These are phyloP conservation scores for Rhypophila decipiens DNA, from an alignment of 495 filamentous ascomycete species.

Conservation along the genomic window DNA sequence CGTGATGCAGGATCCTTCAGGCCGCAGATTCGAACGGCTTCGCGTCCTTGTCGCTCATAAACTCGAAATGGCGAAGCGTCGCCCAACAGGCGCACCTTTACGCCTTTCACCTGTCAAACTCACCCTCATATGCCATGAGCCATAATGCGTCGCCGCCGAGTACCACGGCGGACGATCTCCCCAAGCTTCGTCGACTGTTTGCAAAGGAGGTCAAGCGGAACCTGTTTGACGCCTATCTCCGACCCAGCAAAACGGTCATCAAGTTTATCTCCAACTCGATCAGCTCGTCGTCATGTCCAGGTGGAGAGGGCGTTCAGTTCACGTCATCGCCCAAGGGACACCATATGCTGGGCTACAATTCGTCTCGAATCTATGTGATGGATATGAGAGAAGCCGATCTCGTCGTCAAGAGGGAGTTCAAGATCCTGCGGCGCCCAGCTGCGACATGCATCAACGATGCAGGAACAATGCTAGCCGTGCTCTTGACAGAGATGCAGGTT, in stretches of 20 bases:
- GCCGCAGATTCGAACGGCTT: constrained; percentile 70
- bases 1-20: constrained; percentile 61
- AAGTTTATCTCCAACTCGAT: constrained; percentile 78
- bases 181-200: constrained; percentile 59
- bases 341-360: constrained; percentile 71
- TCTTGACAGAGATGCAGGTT: constrained; percentile 73
- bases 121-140: constrained; percentile 59
- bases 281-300: constrained; percentile 74
- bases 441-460: constrained; percentile 76
- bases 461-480: constrained; percentile 68
- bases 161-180: constrained; percentile 46
- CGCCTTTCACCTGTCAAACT: constrained; percentile 66
- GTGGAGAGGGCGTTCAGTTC: constrained; percentile 82
- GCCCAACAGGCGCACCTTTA: constrained; percentile 70
- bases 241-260: constrained; percentile 62
- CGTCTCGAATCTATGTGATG: constrained; percentile 79
- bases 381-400: constrained; percentile 53
- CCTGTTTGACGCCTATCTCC: constrained; percentile 71
- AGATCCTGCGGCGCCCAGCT: constrained; percentile 69
- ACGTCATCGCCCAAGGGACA: constrained; percentile 68
- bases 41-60: constrained; percentile 75
- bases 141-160: constrained; percentile 35
- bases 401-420: constrained; percentile 66
- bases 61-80: constrained; percentile 66
- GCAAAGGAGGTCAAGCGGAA: constrained; percentile 66